Evolutionary conservation across 2,329 filamentous ascomycete species (phyloP).

Genomic region (Chaetomium sp.): DNA sequence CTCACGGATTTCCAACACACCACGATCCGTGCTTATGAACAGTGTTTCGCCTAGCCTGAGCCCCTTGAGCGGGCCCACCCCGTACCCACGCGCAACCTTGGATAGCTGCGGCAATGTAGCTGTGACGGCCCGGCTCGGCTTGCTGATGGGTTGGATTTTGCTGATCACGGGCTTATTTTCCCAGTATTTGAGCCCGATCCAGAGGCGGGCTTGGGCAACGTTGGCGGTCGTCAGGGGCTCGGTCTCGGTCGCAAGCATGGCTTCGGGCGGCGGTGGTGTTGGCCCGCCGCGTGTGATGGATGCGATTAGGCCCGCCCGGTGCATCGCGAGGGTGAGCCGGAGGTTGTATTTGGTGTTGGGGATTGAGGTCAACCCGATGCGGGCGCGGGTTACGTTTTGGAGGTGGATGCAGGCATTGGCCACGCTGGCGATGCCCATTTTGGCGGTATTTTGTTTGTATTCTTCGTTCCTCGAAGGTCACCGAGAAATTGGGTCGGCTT

Average conservation of each 20-base stretch:
- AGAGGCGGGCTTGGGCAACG: conserved; percentile 67
- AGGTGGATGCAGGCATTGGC: conserved; percentile 82
- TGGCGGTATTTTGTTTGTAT: conserved; percentile 15
- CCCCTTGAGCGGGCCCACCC: conserved; percentile 64
- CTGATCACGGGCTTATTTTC: conserved; percentile 72
- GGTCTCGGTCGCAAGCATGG: conserved; percentile 41
- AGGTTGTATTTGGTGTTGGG: conserved; percentile 77
- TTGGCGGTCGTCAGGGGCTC: conserved; percentile 62
- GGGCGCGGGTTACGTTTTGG: conserved; percentile 80
- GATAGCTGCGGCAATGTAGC: conserved; percentile 57
- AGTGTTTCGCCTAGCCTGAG: conserved; percentile 76
- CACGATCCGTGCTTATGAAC: conserved; percentile 69
- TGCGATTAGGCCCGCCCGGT: conserved; percentile 75
- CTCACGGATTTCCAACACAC: conserved; percentile 75
- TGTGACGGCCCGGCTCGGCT: conserved; percentile 66
- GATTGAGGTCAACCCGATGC: conserved; percentile 77
- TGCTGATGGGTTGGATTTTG: conserved; percentile 60
- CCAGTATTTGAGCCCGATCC: conserved; percentile 89
- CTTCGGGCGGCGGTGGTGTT: conserved; percentile 43
- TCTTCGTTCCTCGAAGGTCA: not conserved
- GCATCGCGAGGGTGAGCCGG: conserved; percentile 65
- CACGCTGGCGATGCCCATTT: conserved; percentile 57
- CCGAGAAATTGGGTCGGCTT: not conserved
- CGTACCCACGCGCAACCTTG: conserved; percentile 61
- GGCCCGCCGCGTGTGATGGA: conserved; percentile 67